phyloP scores from a whole-genome alignment of 352 stramenopile genomes.

The Globisporangium iwayamae region DNA sequence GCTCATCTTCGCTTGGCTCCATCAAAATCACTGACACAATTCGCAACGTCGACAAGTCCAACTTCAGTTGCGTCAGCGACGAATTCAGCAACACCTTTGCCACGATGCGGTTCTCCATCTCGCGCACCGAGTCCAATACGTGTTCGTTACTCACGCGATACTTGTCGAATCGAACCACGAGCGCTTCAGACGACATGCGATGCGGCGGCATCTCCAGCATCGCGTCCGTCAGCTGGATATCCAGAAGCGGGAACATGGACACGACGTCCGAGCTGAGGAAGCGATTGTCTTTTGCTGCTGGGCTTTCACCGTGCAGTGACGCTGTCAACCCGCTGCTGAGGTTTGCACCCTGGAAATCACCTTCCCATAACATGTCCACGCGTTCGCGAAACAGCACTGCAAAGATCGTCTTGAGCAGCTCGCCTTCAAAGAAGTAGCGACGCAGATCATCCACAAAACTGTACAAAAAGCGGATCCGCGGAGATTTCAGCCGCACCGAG shows the following conservation, averaged over 20 bases:
- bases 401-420: conserved; percentile 59
- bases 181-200: conserved; percentile 69
- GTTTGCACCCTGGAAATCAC: conserved; percentile 59
- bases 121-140: conserved; percentile 50
- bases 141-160: conserved; percentile 68
- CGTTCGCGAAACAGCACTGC: conserved; percentile 58
- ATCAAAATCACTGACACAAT: conserved; percentile 79
- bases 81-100: conserved; percentile 84
- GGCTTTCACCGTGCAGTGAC: conserved; percentile 5
- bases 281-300: conserved; percentile 8
- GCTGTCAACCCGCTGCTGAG: conserved; percentile 19
- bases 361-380: conserved; percentile 65
- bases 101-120: conserved; percentile 74
- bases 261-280: conserved; percentile 68
- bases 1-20: conserved; percentile 28
- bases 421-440: conserved; percentile 66
- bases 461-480: conserved; percentile 78
- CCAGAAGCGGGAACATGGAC: conserved; percentile 77
- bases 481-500: conserved; percentile 68
- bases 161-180: conserved; percentile 66
- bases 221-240: conserved; percentile 64
- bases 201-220: conserved; percentile 77
- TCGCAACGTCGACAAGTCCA: conserved; percentile 60
- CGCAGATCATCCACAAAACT: conserved; percentile 79
- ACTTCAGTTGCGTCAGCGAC: conserved; percentile 65